These are phyloP conservation scores for Craterostigma plantagineum DNA, from an alignment of 257 asterid species.

Conservation along the genomic window DNA sequence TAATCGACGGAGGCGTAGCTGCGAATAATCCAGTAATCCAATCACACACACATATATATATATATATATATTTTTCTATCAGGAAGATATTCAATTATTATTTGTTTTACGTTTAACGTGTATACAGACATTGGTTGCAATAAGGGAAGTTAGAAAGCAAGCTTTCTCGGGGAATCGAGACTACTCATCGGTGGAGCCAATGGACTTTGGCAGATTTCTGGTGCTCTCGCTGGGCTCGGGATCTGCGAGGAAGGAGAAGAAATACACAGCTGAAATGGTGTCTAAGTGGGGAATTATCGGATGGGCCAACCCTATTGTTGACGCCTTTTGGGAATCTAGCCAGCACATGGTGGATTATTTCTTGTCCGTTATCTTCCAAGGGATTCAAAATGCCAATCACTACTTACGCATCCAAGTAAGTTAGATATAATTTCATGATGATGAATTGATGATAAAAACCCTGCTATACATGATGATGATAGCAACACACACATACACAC, in stretches of 20 bases:
- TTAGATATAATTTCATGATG: too few species aligned
- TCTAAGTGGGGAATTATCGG: slow-evolving; percentile 18
- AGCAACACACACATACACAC: too few species aligned
- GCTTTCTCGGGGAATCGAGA: slow-evolving; percentile 12
- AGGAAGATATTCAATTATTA: too few species aligned
- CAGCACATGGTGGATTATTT: slow-evolving; percentile 5
- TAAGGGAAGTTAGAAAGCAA: slow-evolving; percentile 28
- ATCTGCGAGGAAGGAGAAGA: slow-evolving; percentile 11
- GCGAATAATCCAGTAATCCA: slow-evolving; percentile 63
- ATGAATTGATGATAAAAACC: too few species aligned
- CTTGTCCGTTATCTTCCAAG: slow-evolving; percentile 3
- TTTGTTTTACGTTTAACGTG: background rate
- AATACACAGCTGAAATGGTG: slow-evolving; percentile 13
- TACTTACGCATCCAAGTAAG: slow-evolving; percentile 6
- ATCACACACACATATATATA: too few species aligned
- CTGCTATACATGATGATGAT: too few species aligned
- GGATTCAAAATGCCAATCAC: background rate
- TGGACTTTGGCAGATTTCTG: slow-evolving; percentile 19
- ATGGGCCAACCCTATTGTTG: slow-evolving; percentile 14
- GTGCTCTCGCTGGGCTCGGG: slow-evolving; percentile 49
- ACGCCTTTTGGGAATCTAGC: slow-evolving; percentile 1
- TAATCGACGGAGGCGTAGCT: slow-evolving; percentile 47
- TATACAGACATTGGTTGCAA: slow-evolving; percentile 36
- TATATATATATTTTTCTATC: too few species aligned
- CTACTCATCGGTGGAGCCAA: slow-evolving; percentile 19